These are phyloP conservation scores for Trichoderma guizhouense DNA, from an alignment of 2,329 filamentous ascomycete species.

Conservation along the genomic window DNA sequence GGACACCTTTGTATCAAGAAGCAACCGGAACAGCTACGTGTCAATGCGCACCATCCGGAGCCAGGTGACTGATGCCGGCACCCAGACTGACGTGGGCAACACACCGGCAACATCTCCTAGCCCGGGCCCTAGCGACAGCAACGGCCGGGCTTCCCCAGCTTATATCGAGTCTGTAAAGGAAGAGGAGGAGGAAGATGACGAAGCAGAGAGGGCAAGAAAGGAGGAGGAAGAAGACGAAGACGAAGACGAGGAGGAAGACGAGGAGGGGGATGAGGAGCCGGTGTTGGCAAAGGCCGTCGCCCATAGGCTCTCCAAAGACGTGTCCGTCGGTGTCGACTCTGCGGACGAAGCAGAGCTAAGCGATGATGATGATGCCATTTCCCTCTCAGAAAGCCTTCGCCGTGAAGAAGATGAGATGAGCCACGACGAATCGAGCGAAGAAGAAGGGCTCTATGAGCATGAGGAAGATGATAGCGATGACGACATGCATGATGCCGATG, in stretches of 20 bases:
- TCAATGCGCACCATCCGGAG: conserved; percentile 66
- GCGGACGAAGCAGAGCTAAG: conserved; percentile 23
- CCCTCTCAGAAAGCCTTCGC: conserved; percentile 18
- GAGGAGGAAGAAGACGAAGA: conserved; percentile 21
- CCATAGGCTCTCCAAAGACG: conserved; percentile 34
- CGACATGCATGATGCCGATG: conserved; percentile 39
- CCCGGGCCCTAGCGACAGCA: conserved; percentile 51
- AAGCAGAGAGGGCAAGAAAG: conserved; percentile 55
- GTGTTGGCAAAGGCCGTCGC: conserved; percentile 48
- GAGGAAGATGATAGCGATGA: conserved; percentile 21
- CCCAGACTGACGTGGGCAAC: conserved; percentile 56
- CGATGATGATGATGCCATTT: not conserved
- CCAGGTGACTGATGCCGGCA: conserved; percentile 66
- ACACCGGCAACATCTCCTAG: conserved; percentile 55
- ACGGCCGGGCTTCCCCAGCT: conserved; percentile 40
- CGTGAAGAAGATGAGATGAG: conserved; percentile 20
- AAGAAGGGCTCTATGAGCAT: conserved; percentile 14
- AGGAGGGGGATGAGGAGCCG: conserved; percentile 36
- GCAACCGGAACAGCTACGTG: conserved; percentile 72
- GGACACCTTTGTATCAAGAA: conserved; percentile 58
- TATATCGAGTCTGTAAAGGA: conserved; percentile 34
- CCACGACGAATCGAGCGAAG: conserved; percentile 26
- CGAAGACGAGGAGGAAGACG: not conserved
- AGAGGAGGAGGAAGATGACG: conserved; percentile 56
- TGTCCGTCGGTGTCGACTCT: conserved; percentile 23